Evolutionary conservation across 179 eudicot species (phyloP).

Genomic region (Drosera spatulata): DNA sequence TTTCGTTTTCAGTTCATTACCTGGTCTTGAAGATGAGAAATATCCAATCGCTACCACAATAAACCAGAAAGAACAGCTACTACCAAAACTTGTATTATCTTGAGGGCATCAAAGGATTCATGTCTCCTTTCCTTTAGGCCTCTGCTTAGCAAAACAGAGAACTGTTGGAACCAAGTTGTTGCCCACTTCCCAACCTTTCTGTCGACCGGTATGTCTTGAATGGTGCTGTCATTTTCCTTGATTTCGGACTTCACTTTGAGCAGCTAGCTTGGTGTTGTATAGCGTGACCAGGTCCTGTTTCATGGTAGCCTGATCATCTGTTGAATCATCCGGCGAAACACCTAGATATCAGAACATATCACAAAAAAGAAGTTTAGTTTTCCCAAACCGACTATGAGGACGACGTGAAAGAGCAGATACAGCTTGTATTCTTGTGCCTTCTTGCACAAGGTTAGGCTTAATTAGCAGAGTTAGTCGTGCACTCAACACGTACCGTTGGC

Average conservation of each 20-base stretch:
- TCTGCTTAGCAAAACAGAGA: conserved; percentile 47
- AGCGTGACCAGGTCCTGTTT: conserved; percentile 43
- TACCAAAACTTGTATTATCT: conserved; percentile 39
- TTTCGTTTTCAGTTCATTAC: conserved; percentile 13
- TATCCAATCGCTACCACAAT: conserved; percentile 69
- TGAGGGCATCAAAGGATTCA: conserved; percentile 38
- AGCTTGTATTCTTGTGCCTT: no score
- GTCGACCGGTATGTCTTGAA: neutral
- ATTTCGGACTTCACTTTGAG: conserved; percentile 32
- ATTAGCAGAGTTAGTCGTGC: no score
- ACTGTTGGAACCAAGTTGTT: conserved; percentile 84
- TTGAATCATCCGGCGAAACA: conserved; percentile 31
- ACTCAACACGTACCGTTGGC: conserved; percentile 49
- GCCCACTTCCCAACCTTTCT: conserved; percentile 43
- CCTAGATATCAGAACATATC: conserved; percentile 22
- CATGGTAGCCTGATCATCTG: conserved; percentile 29
- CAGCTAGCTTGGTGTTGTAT: conserved; percentile 34
- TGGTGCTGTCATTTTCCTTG: conserved; percentile 6
- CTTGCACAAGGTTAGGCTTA: no score
- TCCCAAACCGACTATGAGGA: no score
- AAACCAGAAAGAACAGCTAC: conserved; percentile 55
- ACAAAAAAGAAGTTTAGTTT: neutral
- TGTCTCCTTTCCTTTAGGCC: conserved; percentile 74
- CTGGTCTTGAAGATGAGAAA: conserved; percentile 65
- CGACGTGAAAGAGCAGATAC: no score